Conservation (phyloP, 2,329 filamentous ascomycete species). For the Sporothrix pallida region DNA sequence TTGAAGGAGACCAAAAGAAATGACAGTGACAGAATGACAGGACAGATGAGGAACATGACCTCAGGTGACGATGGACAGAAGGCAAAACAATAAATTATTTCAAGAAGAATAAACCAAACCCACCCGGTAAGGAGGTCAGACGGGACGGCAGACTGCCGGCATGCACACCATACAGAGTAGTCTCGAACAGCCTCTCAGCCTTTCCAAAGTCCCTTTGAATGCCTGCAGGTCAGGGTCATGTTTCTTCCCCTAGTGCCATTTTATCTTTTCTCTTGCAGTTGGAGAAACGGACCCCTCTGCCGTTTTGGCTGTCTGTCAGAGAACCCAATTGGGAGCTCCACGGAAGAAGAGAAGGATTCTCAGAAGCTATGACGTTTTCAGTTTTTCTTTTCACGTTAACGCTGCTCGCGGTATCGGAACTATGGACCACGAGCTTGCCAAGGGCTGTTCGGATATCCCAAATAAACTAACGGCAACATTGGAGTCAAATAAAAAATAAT, state of each 20-base stretch:
- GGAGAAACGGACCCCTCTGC: background rate
- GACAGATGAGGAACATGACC: no score
- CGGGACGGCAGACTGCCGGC: background rate
- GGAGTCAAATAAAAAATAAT: background rate
- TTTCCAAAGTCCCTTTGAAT: no score
- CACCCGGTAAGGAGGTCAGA: no score
- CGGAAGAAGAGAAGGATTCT: no score
- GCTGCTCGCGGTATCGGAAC: constrained; percentile 10
- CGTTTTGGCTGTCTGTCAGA: background rate
- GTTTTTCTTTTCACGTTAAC: background rate
- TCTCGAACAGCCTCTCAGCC: no score
- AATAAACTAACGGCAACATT: background rate
- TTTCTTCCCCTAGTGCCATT: constrained; percentile 19
- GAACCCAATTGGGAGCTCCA: background rate
- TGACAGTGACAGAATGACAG: background rate
- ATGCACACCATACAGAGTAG: background rate
- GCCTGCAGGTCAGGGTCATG: background rate
- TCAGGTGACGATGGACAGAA: no score
- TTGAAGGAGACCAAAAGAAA: background rate
- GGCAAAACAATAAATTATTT: no score
- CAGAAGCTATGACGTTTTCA: background rate
- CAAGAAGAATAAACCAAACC: no score
- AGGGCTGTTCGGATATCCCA: background rate
- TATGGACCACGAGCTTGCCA: background rate
- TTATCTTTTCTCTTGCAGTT: background rate